phyloP scores from a whole-genome alignment of 371 early-diverging fungal species.

The Nematocida ausubeli region DNA sequence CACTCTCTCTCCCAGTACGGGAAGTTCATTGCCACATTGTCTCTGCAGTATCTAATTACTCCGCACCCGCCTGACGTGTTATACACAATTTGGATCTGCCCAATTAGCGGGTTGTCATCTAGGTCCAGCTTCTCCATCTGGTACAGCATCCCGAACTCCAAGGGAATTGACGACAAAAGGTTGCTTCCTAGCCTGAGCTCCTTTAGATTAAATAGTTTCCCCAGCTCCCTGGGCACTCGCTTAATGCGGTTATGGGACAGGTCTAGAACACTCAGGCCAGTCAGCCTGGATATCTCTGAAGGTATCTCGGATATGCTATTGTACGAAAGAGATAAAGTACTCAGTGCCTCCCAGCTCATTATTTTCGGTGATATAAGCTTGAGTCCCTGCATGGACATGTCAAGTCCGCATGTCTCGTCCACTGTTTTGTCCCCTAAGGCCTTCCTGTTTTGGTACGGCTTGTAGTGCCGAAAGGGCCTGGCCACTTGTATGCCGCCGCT shows the following conservation, averaged over 20 bases:
- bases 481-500: neutral
- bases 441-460: slow-evolving; percentile 24
- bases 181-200: slow-evolving; percentile 88
- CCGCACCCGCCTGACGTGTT: slow-evolving; percentile 79
- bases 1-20: slow-evolving; percentile 84
- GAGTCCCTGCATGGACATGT: slow-evolving; percentile 64
- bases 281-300: slow-evolving; percentile 60
- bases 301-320: slow-evolving; percentile 66
- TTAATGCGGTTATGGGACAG: slow-evolving; percentile 77
- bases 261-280: slow-evolving; percentile 62
- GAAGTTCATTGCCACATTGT: slow-evolving; percentile 74
- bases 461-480: neutral
- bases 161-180: slow-evolving; percentile 76
- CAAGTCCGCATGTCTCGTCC: slow-evolving; percentile 60
- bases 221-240: slow-evolving; percentile 80
- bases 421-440: neutral
- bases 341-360: slow-evolving; percentile 54
- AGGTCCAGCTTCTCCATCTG: slow-evolving; percentile 83
- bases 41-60: slow-evolving; percentile 80
- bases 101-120: slow-evolving; percentile 87
- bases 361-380: slow-evolving; percentile 60
- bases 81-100: slow-evolving; percentile 74
- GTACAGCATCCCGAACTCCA: slow-evolving; percentile 82
- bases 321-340: slow-evolving; percentile 57
- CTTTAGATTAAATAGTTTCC: slow-evolving; percentile 75